Percentiles rank a stretch among this genome's conserved stretches.
These are phyloP conservation scores for Styphnolobium japonicum DNA, from an alignment of 306 rosid genomes.

Conservation along the genomic window DNA sequence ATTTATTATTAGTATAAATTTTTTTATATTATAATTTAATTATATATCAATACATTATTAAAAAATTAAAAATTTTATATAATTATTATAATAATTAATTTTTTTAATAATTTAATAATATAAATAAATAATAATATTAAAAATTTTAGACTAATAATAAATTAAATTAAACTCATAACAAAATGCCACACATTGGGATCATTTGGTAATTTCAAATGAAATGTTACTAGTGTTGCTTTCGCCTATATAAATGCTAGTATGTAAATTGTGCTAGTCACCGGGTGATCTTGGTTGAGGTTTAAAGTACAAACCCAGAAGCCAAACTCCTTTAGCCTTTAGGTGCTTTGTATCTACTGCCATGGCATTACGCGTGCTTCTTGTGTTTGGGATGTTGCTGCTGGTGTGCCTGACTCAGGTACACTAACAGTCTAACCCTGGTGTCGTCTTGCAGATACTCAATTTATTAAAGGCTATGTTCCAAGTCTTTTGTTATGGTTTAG, in stretches of 20 bases:
- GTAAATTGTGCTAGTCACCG: neutral
- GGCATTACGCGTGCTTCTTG: slow-evolving; percentile 37
- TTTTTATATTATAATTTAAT: no score
- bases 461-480: neutral
- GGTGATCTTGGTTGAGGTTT: neutral
- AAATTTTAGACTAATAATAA: no score
- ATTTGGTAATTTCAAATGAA: neutral
- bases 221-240: no score
- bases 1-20: no score
- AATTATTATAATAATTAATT: no score
- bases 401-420: slow-evolving; percentile 33
- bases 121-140: no score
- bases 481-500: neutral
- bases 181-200: neutral
- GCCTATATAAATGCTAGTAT: neutral
- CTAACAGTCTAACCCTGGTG: neutral
- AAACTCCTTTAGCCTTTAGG: neutral
- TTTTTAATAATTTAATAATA: no score
- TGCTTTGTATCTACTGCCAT: neutral
- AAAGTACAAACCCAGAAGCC: neutral
- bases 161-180: no score
- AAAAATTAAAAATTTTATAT: no score
- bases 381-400: slow-evolving; percentile 30
- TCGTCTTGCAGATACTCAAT: neutral
- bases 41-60: no score